Evolutionary conservation across 2,329 filamentous ascomycete species (phyloP).

Genomic region (Triangularia verruculosa): DNA sequence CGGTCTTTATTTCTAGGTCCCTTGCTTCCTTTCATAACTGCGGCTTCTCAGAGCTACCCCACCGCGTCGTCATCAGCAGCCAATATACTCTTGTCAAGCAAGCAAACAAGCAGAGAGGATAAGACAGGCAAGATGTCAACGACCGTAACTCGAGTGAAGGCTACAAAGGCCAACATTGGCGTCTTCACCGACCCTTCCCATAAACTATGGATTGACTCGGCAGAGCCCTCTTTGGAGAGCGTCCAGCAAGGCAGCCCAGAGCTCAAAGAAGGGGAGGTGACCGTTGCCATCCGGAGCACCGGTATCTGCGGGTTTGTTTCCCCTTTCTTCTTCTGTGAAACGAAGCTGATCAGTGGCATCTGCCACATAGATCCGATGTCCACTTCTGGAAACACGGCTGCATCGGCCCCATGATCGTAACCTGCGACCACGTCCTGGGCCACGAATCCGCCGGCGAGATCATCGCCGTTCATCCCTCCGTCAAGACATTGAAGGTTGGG

Average conservation of each 20-base stretch:
- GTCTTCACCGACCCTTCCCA: conserved; percentile 94
- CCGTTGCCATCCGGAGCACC: conserved; percentile 85
- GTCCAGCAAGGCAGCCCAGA: conserved; percentile 59
- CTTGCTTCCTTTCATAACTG: not conserved
- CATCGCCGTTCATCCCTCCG: conserved; percentile 76
- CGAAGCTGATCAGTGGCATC: conserved; percentile 20
- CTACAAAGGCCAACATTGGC: conserved; percentile 80
- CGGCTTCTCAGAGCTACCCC: not conserved
- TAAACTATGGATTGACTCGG: conserved; percentile 82
- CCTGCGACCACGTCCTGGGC: conserved; percentile 83
- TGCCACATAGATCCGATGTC: conserved; percentile 74
- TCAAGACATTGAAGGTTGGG: conserved; percentile 73
- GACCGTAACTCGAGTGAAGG: conserved; percentile 15
- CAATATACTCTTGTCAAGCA: too few species aligned
- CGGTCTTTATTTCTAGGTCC: not conserved
- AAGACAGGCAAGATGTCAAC: not conserved
- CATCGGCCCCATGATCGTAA: conserved; percentile 94
- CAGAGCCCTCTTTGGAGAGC: conserved; percentile 71
- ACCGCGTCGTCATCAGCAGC: not conserved
- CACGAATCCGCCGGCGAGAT: conserved; percentile 89
- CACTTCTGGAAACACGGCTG: conserved; percentile 97
- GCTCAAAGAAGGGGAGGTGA: conserved; percentile 79
- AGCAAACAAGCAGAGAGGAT: conserved; percentile 3
- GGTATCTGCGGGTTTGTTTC: conserved; percentile 79
- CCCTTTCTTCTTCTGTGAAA: not conserved